Percentiles rank a stretch among this genome's conserved stretches.
Evolutionary conservation across 1,284 basidiomycete species (phyloP).

Genomic region (Leccinum subrobustum): DNA sequence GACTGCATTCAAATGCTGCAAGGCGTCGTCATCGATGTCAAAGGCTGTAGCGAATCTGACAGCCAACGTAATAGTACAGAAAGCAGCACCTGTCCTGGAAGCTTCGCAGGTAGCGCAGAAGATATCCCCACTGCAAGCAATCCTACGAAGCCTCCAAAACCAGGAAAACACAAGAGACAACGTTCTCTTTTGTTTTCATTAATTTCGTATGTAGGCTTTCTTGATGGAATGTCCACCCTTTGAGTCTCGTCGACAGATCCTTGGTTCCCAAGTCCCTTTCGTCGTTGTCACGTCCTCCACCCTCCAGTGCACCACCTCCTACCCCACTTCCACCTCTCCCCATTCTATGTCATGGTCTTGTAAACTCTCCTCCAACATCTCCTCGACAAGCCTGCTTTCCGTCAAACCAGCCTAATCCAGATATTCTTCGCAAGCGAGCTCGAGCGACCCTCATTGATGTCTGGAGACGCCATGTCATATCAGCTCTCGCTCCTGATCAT

Average conservation of each 20-base stretch:
- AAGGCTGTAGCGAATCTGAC: conserved; percentile 39
- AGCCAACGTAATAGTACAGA: conserved; percentile 24
- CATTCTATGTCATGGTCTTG: conserved; percentile 5
- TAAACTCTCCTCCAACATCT: conserved; percentile 10
- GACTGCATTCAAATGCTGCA: conserved; percentile 46
- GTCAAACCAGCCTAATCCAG: conserved; percentile 33
- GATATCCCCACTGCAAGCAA: conserved; percentile 4
- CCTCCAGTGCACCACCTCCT: conserved; percentile 31
- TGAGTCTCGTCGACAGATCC: conserved; percentile 32
- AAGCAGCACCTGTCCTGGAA: conserved; percentile 38
- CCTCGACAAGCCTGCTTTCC: conserved; percentile 12
- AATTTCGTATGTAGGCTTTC: conserved; percentile 48
- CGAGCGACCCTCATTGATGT: conserved; percentile 75
- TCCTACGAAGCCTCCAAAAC: conserved; percentile 22
- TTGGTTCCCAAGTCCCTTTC: conserved; percentile 37
- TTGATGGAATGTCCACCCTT: neutral
- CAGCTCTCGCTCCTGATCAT: conserved; percentile 40
- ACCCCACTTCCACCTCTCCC: conserved; percentile 27
- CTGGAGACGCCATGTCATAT: conserved; percentile 66
- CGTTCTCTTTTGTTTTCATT: conserved; percentile 65
- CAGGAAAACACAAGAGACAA: conserved; percentile 53
- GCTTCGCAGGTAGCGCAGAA: conserved; percentile 18
- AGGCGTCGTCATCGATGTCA: conserved; percentile 54
- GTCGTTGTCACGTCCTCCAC: conserved; percentile 26
- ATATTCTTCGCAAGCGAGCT: conserved; percentile 60